Evolutionary conservation across 148 eudicot genomes (phyloP).

Genomic region (Polygonum aviculare): DNA sequence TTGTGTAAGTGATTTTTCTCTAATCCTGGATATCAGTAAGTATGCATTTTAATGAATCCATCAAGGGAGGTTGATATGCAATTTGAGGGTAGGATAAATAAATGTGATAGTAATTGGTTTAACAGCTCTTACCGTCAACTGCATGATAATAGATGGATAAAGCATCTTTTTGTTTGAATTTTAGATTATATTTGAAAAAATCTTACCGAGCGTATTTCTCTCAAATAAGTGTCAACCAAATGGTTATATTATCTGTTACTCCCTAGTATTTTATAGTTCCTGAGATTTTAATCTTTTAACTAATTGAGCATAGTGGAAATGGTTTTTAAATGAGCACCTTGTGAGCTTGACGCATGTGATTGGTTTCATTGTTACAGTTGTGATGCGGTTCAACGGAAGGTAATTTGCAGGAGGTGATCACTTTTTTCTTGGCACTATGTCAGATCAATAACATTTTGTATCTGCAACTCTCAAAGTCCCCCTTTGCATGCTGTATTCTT

Average conservation of each 20-base stretch:
- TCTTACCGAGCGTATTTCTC: no score
- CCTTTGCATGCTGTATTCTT: conserved; percentile 2
- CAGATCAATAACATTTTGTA: conserved; percentile 1
- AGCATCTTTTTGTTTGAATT: no score
- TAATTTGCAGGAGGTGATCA: not conserved
- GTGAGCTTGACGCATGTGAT: not conserved
- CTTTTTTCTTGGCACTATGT: not conserved
- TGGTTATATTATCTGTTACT: no score
- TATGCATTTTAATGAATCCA: not conserved
- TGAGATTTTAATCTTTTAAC: no score
- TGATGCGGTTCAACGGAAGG: not conserved
- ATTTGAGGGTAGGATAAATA: not conserved
- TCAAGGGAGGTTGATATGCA: not conserved
- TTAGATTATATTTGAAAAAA: no score
- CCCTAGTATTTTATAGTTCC: no score
- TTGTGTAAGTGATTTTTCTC: conserved; percentile 9
- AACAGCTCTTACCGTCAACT: not conserved
- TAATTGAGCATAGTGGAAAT: not conserved
- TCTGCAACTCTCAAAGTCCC: not conserved
- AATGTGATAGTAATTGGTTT: not conserved
- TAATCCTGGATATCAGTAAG: not conserved
- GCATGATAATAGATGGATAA: not conserved
- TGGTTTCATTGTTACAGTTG: not conserved
- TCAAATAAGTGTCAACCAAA: no score
- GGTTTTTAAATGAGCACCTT: not conserved